Evolutionary conservation across 345 rosid genomes (phyloP), one percentile per base, ranked within the genome.

Genomic region (Raphanus sativus): DNA sequence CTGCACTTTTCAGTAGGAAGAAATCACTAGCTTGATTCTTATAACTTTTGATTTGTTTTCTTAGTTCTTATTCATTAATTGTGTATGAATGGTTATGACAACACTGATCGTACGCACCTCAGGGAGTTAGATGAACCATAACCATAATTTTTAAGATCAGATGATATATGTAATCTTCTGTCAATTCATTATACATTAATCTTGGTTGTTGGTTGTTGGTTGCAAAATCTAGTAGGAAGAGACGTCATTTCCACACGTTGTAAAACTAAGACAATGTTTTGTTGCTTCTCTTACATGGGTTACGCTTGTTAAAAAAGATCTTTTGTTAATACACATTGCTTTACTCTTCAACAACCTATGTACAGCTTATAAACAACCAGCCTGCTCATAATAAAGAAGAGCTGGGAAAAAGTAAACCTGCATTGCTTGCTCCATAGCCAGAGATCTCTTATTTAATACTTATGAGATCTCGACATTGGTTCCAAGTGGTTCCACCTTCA

Each of bases 401-500:
- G 55, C 36, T 62, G 56, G 67, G 69, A 28, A 29, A 33, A 24
- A 4, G 82, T 36, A 73, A 74, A 73, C 82, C 78, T 74, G 67
- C 69, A 42, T 55, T 24, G 6, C 81, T 78, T 79, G 82, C 82
- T 79, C 79, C 82, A 74, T 69, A 54, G 42, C 67, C 82, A 67
- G 78, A 67, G 78, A 67, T 73, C 81, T 78, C 74, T 73, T 60
- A 60, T 62, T 60, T 78, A 78, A 25, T 78, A 78, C 69, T 72
- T 73, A 34, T 2, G 64, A 67, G 81, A 67, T 78, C 77, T 67
- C 15, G 69, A 50, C 77, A 42, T 26, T 78, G 81, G 77, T 78
- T 78, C 81, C 81, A 78, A 78, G 81, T 28, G 74, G 77, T 73
- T 73, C 58, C 58, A 78, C 73, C 73, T 72, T 78, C 73, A 62